Conservation (phyloP, 495 filamentous ascomycete species). For the Podospora comata region DNA sequence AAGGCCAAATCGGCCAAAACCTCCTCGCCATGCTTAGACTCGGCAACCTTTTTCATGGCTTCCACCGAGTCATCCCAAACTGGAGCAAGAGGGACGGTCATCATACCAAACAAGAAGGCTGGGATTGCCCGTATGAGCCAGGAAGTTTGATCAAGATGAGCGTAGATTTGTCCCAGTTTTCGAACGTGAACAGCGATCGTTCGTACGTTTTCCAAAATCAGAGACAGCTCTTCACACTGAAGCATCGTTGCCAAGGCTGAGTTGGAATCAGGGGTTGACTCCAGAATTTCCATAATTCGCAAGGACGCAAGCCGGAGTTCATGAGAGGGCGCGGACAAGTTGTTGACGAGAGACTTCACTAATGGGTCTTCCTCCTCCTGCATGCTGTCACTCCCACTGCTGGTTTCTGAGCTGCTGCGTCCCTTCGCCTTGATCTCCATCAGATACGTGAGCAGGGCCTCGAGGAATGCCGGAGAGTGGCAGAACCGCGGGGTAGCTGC, state of each 20-base stretch:
- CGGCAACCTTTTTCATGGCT: slow-evolving; percentile 70
- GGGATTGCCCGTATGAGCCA: slow-evolving; percentile 73
- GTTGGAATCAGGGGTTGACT: slow-evolving; percentile 34
- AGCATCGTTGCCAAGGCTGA: slow-evolving; percentile 54
- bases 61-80: slow-evolving; percentile 80
- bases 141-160: slow-evolving; percentile 48
- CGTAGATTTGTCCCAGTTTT: slow-evolving; percentile 64
- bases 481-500: slow-evolving; percentile 59
- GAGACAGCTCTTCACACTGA: slow-evolving; percentile 71
- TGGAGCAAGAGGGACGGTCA: slow-evolving; percentile 76
- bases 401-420: slow-evolving; percentile 25
- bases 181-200: slow-evolving; percentile 79
- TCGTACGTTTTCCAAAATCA: slow-evolving; percentile 70
- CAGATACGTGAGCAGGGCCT: slow-evolving; percentile 61
- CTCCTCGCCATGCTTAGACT: slow-evolving; percentile 66
- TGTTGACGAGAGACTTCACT: slow-evolving; percentile 60
- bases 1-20: slow-evolving; percentile 71
- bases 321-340: slow-evolving; percentile 70
- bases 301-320: slow-evolving; percentile 67
- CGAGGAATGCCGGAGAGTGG: slow-evolving; percentile 62
- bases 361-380: slow-evolving; percentile 53
- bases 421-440: slow-evolving; percentile 44
- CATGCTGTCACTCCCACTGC: slow-evolving; percentile 36
- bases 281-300: slow-evolving; percentile 57
- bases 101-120: slow-evolving; percentile 81